Evolutionary conservation across 345 rosid genomes (phyloP).

Genomic region (Acer saccharum): DNA sequence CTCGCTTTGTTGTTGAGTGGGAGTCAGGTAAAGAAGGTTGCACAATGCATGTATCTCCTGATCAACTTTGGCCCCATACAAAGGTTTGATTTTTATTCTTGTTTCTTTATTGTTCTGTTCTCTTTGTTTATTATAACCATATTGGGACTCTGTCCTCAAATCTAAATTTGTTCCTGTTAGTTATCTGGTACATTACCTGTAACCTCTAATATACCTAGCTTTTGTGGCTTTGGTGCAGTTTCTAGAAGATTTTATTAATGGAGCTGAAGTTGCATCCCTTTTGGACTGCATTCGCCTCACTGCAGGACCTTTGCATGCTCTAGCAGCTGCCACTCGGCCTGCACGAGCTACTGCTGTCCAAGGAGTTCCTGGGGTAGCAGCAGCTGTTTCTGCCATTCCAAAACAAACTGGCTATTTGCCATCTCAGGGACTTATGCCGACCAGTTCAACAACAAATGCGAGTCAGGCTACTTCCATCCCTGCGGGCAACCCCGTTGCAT

Average conservation of each 20-base stretch:
- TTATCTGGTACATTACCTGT: not conserved
- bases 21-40: slow-evolving; percentile 96
- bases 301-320: slow-evolving; percentile 93
- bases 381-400: slow-evolving; percentile 50
- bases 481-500: slow-evolving; percentile 45
- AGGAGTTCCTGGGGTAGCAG: slow-evolving; percentile 55
- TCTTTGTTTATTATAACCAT: not conserved
- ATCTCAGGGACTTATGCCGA: slow-evolving; percentile 57
- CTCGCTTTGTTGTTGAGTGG: slow-evolving; percentile 99
- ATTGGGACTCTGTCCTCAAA: not conserved
- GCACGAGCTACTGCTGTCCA: slow-evolving; percentile 88
- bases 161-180: not conserved
- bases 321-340: slow-evolving; percentile 97
- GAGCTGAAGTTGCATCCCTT: slow-evolving; percentile 91
- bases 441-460: slow-evolving; percentile 45
- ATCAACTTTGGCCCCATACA: slow-evolving; percentile 99
- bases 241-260: slow-evolving; percentile 93
- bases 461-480: slow-evolving; percentile 52
- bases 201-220: slow-evolving; percentile 1
- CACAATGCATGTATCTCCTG: slow-evolving; percentile 99
- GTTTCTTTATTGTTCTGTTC: not conserved
- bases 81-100: slow-evolving; percentile 51
- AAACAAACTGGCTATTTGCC: slow-evolving; percentile 65
- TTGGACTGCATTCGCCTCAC: slow-evolving; percentile 98
- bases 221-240: slow-evolving; percentile 48